A percentile compares a stretch with the other conserved stretches of the same genome.
Conservation (phyloP, 1,284 basidiomycete species). For the Malassezia slooffiae region DNA sequence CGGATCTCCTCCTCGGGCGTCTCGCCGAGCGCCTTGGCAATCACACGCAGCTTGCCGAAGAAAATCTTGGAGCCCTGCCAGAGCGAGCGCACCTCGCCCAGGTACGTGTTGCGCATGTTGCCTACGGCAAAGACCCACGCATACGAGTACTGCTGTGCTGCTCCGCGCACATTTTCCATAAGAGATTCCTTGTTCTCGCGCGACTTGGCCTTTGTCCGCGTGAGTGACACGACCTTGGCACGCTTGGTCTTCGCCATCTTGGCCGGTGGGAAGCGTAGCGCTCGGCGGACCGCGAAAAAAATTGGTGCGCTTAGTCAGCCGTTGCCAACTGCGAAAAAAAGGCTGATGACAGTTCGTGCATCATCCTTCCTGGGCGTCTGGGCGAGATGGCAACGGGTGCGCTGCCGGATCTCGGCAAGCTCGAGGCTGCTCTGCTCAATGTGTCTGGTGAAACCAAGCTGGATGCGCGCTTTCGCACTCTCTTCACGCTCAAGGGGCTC, state of each 20-base stretch:
- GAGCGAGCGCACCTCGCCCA: conserved; percentile 81
- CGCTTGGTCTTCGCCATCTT: conserved; percentile 47
- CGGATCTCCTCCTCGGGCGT: conserved; percentile 77
- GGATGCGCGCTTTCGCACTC: conserved; percentile 77
- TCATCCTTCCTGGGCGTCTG: too few relatives aligned
- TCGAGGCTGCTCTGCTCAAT: conserved; percentile 30
- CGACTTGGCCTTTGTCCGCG: conserved; percentile 52
- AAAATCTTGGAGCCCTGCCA: conserved; percentile 80
- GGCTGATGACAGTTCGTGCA: background rate
- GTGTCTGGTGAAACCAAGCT: conserved; percentile 60
- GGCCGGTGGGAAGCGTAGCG: background rate
- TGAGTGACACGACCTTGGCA: conserved; percentile 50
- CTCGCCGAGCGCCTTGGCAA: conserved; percentile 89
- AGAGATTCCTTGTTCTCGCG: conserved; percentile 67
- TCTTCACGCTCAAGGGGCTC: conserved; percentile 86
- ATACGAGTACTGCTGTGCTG: conserved; percentile 64
- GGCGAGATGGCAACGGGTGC: too few relatives aligned
- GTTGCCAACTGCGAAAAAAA: too few relatives aligned
- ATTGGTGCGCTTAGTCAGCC: conserved; percentile 5
- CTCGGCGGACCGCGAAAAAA: background rate
- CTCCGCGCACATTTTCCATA: conserved; percentile 62
- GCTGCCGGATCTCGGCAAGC: conserved; percentile 18
- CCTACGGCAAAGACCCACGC: conserved; percentile 91
- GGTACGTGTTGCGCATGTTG: conserved; percentile 83
- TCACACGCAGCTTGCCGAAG: conserved; percentile 80